These are phyloP conservation scores for Thyridium curvatum DNA, from an alignment of 2,329 filamentous ascomycete genomes.

Conservation along the genomic window DNA sequence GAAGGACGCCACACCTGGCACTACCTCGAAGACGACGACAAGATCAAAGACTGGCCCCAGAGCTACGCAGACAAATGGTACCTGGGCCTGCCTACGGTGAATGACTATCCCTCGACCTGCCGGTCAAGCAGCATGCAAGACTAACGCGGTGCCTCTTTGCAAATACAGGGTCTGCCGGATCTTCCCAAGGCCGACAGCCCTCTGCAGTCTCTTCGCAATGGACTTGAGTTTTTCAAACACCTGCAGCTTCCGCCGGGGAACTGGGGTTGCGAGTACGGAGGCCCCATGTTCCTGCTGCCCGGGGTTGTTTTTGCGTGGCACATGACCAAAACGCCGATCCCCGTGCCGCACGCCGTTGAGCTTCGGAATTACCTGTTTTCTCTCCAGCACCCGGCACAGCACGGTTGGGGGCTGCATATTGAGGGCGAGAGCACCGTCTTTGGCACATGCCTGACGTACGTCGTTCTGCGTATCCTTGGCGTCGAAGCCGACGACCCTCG, in stretches of 20 bases:
- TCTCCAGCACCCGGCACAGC: conserved; percentile 79
- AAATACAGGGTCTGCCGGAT: conserved; percentile 65
- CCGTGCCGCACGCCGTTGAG: conserved; percentile 75
- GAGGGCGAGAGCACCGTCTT: conserved; percentile 94
- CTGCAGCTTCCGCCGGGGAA: conserved; percentile 85
- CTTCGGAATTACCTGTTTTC: conserved; percentile 91
- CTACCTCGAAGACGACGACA: conserved; percentile 69
- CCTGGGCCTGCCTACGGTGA: conserved; percentile 72
- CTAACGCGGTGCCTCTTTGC: conserved; percentile 1
- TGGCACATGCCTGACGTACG: conserved; percentile 86
- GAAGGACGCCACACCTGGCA: conserved; percentile 89
- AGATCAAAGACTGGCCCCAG: conserved; percentile 75
- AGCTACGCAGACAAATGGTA: conserved; percentile 84
- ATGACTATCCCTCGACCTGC: conserved; percentile 9
- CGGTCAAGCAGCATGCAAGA: not conserved
- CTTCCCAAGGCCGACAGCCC: conserved; percentile 66
- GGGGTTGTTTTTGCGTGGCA: conserved; percentile 83
- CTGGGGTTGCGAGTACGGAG: conserved; percentile 97
- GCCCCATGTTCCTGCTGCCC: conserved; percentile 90
- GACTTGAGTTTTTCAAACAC: conserved; percentile 79
- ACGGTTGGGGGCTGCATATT: conserved; percentile 88
- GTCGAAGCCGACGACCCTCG: conserved; percentile 76
- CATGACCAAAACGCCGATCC: conserved; percentile 80
- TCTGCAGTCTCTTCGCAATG: conserved; percentile 74
- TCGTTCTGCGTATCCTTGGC: conserved; percentile 71